Evolutionary conservation across 768 basidiomycete species (phyloP).

Genomic region (Fomitopsis pulvina): DNA sequence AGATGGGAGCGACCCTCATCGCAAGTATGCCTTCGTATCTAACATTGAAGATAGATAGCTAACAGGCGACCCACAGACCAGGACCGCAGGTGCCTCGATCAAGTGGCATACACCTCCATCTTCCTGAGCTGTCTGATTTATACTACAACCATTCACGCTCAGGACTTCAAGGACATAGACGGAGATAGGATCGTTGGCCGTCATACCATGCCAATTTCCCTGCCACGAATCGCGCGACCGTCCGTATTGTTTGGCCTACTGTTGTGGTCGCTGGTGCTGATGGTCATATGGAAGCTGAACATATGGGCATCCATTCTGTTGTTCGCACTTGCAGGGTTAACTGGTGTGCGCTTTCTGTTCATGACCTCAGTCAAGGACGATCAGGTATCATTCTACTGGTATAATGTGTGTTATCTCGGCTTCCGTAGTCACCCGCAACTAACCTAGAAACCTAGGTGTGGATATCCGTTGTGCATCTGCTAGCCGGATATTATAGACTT

Average conservation of each 20-base stretch:
- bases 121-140: constrained; percentile 24
- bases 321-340: constrained; percentile 10
- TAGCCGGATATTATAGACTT: neutral
- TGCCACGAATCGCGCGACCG: constrained; percentile 13
- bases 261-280: constrained; percentile 19
- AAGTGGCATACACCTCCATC: constrained; percentile 15
- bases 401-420: constrained; percentile 19
- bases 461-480: neutral
- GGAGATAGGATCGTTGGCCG: constrained; percentile 10
- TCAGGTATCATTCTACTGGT: constrained; percentile 22
- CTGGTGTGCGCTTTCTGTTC: constrained; percentile 16
- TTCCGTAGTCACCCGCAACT: too few species aligned
- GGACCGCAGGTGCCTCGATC: constrained; percentile 13
- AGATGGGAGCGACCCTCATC: constrained; percentile 19
- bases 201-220: constrained; percentile 9
- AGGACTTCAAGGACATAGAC: constrained; percentile 12
- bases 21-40: constrained; percentile 9
- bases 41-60: neutral
- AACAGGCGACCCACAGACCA: constrained; percentile 6
- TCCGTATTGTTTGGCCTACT: constrained; percentile 15
- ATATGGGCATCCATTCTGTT: constrained; percentile 4
- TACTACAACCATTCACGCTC: constrained; percentile 30
- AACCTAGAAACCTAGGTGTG: neutral
- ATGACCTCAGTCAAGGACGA: constrained; percentile 14
- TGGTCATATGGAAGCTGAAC: constrained; percentile 16